Evolutionary conservation across 1,284 basidiomycete genomes (phyloP).

Genomic region (Melampsora americana): DNA sequence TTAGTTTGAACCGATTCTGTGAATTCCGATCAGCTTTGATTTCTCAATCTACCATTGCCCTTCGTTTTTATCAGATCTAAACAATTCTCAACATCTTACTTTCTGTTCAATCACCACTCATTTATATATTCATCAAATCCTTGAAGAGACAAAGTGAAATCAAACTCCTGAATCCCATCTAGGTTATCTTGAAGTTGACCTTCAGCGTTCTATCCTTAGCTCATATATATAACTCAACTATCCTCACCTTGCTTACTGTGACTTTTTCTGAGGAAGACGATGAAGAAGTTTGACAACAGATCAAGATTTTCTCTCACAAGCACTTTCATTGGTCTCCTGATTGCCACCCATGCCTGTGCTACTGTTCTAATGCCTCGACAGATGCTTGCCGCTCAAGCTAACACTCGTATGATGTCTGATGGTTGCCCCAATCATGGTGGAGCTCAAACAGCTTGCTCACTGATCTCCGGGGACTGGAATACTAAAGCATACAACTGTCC

Average conservation of each 20-base stretch:
- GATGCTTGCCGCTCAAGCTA: neutral
- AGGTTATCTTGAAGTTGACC: too few species aligned
- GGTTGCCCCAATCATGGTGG: neutral
- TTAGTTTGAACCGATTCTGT: neutral
- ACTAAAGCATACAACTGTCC: too few species aligned
- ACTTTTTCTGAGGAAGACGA: neutral
- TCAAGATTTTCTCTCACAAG: neutral
- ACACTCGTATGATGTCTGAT: neutral
- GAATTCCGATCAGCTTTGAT: neutral
- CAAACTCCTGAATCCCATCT: too few species aligned
- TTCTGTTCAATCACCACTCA: neutral
- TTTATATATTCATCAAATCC: neutral
- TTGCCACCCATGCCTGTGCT: neutral
- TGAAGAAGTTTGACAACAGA: neutral
- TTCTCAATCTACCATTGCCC: neutral
- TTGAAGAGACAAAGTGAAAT: too few species aligned
- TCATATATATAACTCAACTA: too few species aligned
- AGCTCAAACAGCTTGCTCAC: neutral
- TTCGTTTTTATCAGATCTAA: neutral
- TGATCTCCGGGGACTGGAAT: neutral
- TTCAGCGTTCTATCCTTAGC: too few species aligned
- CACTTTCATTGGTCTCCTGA: slow-evolving; percentile 3
- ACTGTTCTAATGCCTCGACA: neutral
- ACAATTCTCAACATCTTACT: neutral
- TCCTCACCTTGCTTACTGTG: too few species aligned